Evolutionary conservation across 495 filamentous ascomycete genomes (phyloP).

Genomic region (Penicillium cosmopolitanum): DNA sequence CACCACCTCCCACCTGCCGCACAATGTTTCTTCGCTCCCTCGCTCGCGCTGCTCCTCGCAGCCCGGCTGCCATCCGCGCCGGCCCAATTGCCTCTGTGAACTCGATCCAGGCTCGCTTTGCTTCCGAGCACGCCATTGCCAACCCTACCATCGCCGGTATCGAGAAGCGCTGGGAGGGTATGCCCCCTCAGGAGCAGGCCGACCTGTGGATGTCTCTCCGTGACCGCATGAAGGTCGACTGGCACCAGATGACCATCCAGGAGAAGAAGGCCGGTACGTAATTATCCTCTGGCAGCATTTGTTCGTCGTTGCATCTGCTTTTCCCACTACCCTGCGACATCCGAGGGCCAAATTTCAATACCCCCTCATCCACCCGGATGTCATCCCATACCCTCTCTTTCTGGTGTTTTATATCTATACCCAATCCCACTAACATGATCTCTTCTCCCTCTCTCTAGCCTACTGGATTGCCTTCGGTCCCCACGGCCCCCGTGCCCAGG

Average conservation of each 20-base stretch:
- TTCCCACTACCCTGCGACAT: constrained; percentile 19
- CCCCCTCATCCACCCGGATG: constrained; percentile 3
- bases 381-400: constrained; percentile 14
- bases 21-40: constrained; percentile 54
- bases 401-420: constrained; percentile 26
- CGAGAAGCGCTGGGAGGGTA: constrained; percentile 97
- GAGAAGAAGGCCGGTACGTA: constrained; percentile 99
- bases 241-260: constrained; percentile 89
- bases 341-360: constrained; percentile 22
- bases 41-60: constrained; percentile 51
- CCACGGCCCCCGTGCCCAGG: constrained; percentile 83
- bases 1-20: constrained; percentile 41
- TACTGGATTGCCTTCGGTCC: constrained; percentile 99
- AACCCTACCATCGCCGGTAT: constrained; percentile 97
- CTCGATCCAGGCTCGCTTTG: constrained; percentile 63
- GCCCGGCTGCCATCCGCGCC: constrained; percentile 47
- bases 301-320: constrained; percentile 6
- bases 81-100: constrained; percentile 46
- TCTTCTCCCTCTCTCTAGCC: constrained; percentile 55
- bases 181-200: constrained; percentile 98
- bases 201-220: constrained; percentile 97
- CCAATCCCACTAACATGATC: neutral
- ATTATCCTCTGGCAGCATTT: constrained; percentile 3
- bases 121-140: constrained; percentile 85
- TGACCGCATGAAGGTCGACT: constrained; percentile 97